phyloP scores from a whole-genome alignment of 179 eudicot species.

The Amaranthus tricolor region DNA sequence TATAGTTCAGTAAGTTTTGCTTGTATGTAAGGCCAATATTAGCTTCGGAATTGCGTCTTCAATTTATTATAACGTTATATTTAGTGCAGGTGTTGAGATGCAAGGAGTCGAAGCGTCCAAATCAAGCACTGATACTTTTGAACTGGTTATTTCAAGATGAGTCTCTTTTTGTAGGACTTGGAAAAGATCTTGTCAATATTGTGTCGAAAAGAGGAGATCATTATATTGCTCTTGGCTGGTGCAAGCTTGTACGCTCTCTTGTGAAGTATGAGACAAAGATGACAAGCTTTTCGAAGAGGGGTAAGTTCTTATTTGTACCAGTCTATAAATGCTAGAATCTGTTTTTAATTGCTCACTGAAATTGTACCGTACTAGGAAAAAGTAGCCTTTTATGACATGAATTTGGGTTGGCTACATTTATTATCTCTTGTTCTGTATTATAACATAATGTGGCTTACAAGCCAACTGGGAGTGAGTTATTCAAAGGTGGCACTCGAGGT shows the following conservation, averaged over 20 bases:
- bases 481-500: neutral
- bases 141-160: constrained; percentile 81
- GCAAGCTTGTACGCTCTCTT: constrained; percentile 57
- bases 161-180: constrained; percentile 43
- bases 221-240: constrained; percentile 76
- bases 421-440: neutral
- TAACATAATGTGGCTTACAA: neutral
- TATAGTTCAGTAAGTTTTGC: no score
- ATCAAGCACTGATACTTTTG: constrained; percentile 58
- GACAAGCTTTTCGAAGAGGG: constrained; percentile 34
- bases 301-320: constrained; percentile 20
- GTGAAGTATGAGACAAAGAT: constrained; percentile 47
- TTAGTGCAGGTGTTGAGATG: constrained; percentile 42
- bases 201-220: constrained; percentile 57
- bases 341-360: neutral
- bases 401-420: neutral
- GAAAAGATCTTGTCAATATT: constrained; percentile 44
- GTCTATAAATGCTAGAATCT: neutral
- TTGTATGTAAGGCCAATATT: no score
- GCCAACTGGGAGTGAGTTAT: neutral
- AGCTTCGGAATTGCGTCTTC: neutral
- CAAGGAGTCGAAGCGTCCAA: constrained; percentile 46
- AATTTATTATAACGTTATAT: constrained; percentile 3
- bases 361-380: neutral
- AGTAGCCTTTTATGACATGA: neutral